These are phyloP conservation scores for Paecilomyces niveus DNA, from an alignment of 2,329 filamentous ascomycete genomes.

Conservation along the genomic window DNA sequence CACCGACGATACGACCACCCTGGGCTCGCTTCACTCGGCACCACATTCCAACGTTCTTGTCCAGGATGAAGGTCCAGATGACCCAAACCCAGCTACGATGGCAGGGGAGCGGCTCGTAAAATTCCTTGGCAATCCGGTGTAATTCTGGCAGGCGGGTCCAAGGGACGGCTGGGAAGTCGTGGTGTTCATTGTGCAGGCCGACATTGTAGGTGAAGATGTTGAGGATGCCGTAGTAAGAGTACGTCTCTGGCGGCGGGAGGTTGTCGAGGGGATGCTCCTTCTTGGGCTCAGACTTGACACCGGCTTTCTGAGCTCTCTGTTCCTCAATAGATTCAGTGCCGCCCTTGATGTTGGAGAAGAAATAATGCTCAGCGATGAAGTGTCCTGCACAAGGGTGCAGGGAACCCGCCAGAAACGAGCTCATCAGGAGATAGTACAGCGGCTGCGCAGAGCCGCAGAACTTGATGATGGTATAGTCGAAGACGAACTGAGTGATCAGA, in stretches of 20 bases:
- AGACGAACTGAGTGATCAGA: conserved; percentile 65
- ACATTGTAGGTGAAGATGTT: conserved; percentile 97
- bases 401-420: conserved; percentile 86
- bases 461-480: conserved; percentile 65
- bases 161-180: conserved; percentile 94
- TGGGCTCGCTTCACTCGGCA: conserved; percentile 89
- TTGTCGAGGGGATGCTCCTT: conserved; percentile 49
- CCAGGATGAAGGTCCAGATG: conserved; percentile 91
- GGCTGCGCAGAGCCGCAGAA: conserved; percentile 49
- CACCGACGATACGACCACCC: conserved; percentile 57
- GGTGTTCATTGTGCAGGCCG: conserved; percentile 95
- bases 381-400: conserved; percentile 92
- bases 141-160: conserved; percentile 81
- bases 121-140: conserved; percentile 76
- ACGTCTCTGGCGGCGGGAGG: conserved; percentile 80
- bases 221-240: conserved; percentile 89
- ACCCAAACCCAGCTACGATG: conserved; percentile 90
- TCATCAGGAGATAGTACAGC: conserved; percentile 76
- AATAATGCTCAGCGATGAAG: conserved; percentile 97
- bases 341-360: conserved; percentile 45
- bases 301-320: conserved; percentile 22
- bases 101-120: conserved; percentile 78
- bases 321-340: conserved; percentile 49
- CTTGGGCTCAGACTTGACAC: conserved; percentile 13
- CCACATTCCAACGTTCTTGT: conserved; percentile 80